Evolutionary conservation across 805 yeast genomes (phyloP).

Genomic region (Scheffersomyces amazonensis): DNA sequence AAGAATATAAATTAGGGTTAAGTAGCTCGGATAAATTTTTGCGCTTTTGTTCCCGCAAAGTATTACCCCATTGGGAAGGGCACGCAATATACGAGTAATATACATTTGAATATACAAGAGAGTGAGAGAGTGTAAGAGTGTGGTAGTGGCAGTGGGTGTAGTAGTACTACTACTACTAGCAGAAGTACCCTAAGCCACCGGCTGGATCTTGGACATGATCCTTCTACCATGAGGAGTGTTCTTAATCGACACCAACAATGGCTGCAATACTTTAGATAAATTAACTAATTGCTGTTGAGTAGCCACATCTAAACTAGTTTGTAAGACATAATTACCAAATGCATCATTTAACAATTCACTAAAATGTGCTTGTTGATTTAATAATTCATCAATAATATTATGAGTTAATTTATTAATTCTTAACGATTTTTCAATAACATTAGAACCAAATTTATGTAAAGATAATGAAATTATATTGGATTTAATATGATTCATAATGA

Average conservation of each 20-base stretch:
- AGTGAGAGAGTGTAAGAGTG: no score
- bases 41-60: no score
- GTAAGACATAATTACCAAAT: conserved; percentile 58
- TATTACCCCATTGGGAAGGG: no score
- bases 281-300: conserved; percentile 48
- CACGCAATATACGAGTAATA: no score
- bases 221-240: conserved; percentile 97
- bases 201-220: conserved; percentile 57
- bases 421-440: conserved; percentile 56
- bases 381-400: conserved; percentile 41
- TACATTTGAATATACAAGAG: no score
- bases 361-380: conserved; percentile 30
- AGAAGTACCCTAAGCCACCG: no score
- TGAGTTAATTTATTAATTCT: conserved; percentile 46
- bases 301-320: conserved; percentile 58
- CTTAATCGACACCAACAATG: conserved; percentile 73
- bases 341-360: conserved; percentile 52
- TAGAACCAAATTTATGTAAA: conserved; percentile 61
- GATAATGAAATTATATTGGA: conserved; percentile 42
- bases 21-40: no score
- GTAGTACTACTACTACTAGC: no score
- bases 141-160: no score
- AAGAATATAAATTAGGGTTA: no score
- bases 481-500: conserved; percentile 34
- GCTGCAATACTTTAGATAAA: conserved; percentile 60